Base-by-base conservation (phyloP, 2,329 filamentous ascomycete species). In the Pseudodiploospora longispora region DNA sequence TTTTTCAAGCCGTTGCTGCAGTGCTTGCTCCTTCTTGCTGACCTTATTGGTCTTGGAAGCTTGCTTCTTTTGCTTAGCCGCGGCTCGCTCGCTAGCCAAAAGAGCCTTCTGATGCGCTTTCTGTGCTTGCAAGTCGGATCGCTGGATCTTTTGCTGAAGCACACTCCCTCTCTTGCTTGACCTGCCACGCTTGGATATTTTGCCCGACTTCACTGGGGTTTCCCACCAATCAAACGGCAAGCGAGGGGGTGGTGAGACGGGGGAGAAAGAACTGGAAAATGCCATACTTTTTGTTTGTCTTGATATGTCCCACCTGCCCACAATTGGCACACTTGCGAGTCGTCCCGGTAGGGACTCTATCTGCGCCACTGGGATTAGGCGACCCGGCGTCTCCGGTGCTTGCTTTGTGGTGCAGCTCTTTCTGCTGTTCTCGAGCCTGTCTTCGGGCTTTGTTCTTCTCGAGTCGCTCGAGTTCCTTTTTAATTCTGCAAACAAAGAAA, bases 301-400 rank as follows among this genome's bases (percentile, higher is more conserved):
- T 96, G 73, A 98, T 98, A 60, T 98, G 93, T 30, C 93, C 93
- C 43, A 95, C 85, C 64, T 93, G 86, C 41, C 93, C 93, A 68
- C 93, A 98, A 65, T 96, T 97, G 53, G 93, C 93, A 68, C 93
- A 98, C 70, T 97, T 97, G 57, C 94, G 78, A 31, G 84, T 84
- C 45, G 87, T 94, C 49, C 83, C 81, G 39, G 70, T 76, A 47
- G 71, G 69, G 56, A 74, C 69, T 58, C 79, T 77, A 59, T 75
- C 75, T 40, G 52, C 51, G 27, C 58, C 59, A 44, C 48, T 52
- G 30, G 61, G 55, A 47, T 74, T 74, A 27, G 76, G 75, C 30
- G 76, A 78, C 39, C 62, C 70, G 32, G 71, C 70, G 41, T 71
- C 73, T 41, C 65, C 69, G 36, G 59, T 53, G 47, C 59, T 63